Evolutionary conservation across 1,284 basidiomycete species (phyloP), one percentile per base, ranked within the genome.

Genomic region (Ustilago loliicola): DNA sequence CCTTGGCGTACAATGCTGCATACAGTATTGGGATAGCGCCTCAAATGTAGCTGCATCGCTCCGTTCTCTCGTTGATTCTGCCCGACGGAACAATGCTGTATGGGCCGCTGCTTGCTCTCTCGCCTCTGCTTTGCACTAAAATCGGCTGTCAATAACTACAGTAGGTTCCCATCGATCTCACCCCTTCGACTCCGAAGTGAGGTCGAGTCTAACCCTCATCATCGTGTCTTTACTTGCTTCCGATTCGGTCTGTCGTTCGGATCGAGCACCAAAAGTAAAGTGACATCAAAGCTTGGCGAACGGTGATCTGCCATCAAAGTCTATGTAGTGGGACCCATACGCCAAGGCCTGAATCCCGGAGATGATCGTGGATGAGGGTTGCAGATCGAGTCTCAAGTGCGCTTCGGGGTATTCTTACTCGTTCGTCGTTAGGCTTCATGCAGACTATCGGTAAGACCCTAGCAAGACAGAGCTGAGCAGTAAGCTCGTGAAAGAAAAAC

Each of bases 161-260:
- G n/a, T n/a, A 47, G 45, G n/a, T 47, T 47, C 45, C 45, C 45
- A 47, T 47, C 45, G 45, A 47, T 47, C 23, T 23, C 45, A 13
- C 7, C 23, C 5, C 45, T 23, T 23, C 23, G 21, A 47, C n/a
- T 47, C 45, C 45, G 45, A 47, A 10, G 17, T 23, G 23, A n/a
- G 45, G 2, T 47, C 4, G 45, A 47, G 23, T 47, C 45, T 13
- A 47, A n/a, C 8, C 45, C 45, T 47, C n/a, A 47, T 47, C n/a
- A 47, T 47, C 45, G 45, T 23, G 13, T 21, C 9, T 38, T 38
- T 42, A 5, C 19, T 47, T 47, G n/a, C 45, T 45, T 45, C 42
- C 42, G 42, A 45, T 45, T 45, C 42, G 42, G 21, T 17, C 38
- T 45, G 21, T 17, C 42, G 7, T 45, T 21, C 42, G 5, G 42